These are phyloP conservation scores for Mollisiaceae sp. DNA, from an alignment of 2,329 filamentous ascomycete genomes.

Conservation along the genomic window DNA sequence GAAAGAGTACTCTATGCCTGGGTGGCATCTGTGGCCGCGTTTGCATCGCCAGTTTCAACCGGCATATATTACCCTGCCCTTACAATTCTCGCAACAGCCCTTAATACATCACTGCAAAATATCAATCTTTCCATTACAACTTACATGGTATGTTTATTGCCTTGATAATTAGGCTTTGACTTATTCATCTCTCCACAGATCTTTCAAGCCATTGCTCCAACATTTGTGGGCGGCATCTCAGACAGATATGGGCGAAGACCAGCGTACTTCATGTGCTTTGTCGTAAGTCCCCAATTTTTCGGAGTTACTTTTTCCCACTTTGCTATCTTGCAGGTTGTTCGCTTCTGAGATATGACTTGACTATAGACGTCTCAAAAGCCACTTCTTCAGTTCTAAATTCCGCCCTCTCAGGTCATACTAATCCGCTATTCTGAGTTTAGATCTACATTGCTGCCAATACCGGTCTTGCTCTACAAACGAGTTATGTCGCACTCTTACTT, in stretches of 20 bases:
- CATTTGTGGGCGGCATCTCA: conserved; percentile 58
- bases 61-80: conserved; percentile 32
- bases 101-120: conserved; percentile 18
- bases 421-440: conserved; percentile 50
- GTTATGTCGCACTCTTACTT: conserved; percentile 57
- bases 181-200: neutral
- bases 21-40: conserved; percentile 22
- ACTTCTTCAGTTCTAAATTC: neutral
- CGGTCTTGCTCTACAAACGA: conserved; percentile 52
- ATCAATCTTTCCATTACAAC: conserved; percentile 31
- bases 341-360: neutral
- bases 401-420: neutral
- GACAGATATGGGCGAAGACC: conserved; percentile 59
- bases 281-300: conserved; percentile 21
- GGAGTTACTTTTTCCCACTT: neutral
- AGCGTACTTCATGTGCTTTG: conserved; percentile 57
- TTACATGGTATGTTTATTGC: conserved; percentile 20
- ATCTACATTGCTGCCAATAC: conserved; percentile 60
- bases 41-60: conserved; percentile 25
- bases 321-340: neutral
- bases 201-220: conserved; percentile 58
- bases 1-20: conserved; percentile 4
- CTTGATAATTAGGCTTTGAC: neutral
- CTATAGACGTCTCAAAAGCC: neutral
- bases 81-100: conserved; percentile 22